Evolutionary conservation across 176 grass and related monocot genomes (phyloP), one percentile per base, ranked within the genome.

Genomic region (Tillandsia fasciculata): DNA sequence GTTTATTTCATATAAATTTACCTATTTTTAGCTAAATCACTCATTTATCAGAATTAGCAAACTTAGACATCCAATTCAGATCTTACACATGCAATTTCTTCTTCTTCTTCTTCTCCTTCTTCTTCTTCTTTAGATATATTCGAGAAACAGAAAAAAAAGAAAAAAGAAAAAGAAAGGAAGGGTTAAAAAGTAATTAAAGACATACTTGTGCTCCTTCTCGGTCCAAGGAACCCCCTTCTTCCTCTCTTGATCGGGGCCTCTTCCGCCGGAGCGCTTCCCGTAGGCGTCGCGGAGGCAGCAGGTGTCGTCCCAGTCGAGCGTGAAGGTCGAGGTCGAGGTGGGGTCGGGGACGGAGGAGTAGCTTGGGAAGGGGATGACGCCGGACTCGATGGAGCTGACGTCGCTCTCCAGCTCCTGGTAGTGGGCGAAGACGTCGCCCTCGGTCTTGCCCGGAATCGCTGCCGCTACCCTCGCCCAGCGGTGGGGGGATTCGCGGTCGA

Each of bases 191-290:
- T 3, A 17, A 63, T 14, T 0, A 69, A 14, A 10, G 50, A 72
- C 70, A 88, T 59, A 99, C 90, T 84, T 99, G 85, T 99, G 95
- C 72, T 99, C 95, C 64, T 90, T 90, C 80, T 99, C 95, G 15
- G 90, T 99, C 95, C 90, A 99, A 0, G 95, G 90, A 23, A 99
- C 80, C 61, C 95, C 95, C 69, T 99, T 99, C 87, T 99, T 99
- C 75, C 95, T 88, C 75, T 94, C 95, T 48, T 99, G 87, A 56
- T 94, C 90, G 1, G 71, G 48, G 48, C 67, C 76, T 53, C 95
- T 85, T 13, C 66, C 74, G 52, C 50, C 28, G 29, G 70, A 69
- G 12, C 95, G 78, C 84, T 94, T 91, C 70, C 83, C 83, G 56
- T 94, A 91, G 64, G 84, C 66, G 70, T 74, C 90, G 63, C 80